Evolutionary conservation across 176 grass and related monocot genomes (phyloP).

Genomic region (Lolium multiflorum): DNA sequence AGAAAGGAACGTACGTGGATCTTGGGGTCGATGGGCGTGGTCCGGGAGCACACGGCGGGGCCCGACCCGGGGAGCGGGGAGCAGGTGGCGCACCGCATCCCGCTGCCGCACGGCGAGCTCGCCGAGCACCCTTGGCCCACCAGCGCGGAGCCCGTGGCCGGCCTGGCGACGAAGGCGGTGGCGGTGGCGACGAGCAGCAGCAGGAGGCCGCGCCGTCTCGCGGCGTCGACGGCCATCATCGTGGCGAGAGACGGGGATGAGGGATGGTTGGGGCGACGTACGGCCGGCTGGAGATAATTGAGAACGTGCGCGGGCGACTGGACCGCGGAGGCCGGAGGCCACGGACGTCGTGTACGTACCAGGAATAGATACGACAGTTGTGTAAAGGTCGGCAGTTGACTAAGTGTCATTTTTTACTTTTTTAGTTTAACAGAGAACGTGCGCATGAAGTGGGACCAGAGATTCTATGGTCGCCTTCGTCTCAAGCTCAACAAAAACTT

Average conservation of each 20-base stretch:
- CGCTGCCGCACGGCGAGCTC: conserved; percentile 35
- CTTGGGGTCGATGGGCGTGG: conserved; percentile 63
- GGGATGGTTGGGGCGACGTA: not conserved
- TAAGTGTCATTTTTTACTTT: too few relatives aligned
- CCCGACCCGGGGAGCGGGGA: conserved; percentile 35
- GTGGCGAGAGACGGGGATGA: too few relatives aligned
- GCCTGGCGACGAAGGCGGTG: not conserved
- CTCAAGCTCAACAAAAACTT: too few relatives aligned
- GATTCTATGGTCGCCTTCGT: too few relatives aligned
- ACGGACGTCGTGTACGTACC: not conserved
- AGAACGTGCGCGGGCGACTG: not conserved
- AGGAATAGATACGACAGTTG: not conserved
- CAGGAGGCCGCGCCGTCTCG: not conserved
- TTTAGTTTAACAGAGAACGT: too few relatives aligned
- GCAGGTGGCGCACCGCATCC: conserved; percentile 68
- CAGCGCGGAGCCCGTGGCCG: conserved; percentile 31
- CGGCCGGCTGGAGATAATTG: not conserved
- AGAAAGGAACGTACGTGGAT: not conserved
- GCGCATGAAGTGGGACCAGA: too few relatives aligned
- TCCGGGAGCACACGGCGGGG: conserved; percentile 47
- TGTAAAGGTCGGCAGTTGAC: not conserved
- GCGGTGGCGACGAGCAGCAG: not conserved
- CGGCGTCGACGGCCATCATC: not conserved
- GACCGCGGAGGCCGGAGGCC: not conserved
- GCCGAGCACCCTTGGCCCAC: conserved; percentile 57